Evolutionary conservation across 2,329 filamentous ascomycete genomes (phyloP), one percentile per base, ranked within the genome.

Genomic region (Calonectria pseudoturangicola): DNA sequence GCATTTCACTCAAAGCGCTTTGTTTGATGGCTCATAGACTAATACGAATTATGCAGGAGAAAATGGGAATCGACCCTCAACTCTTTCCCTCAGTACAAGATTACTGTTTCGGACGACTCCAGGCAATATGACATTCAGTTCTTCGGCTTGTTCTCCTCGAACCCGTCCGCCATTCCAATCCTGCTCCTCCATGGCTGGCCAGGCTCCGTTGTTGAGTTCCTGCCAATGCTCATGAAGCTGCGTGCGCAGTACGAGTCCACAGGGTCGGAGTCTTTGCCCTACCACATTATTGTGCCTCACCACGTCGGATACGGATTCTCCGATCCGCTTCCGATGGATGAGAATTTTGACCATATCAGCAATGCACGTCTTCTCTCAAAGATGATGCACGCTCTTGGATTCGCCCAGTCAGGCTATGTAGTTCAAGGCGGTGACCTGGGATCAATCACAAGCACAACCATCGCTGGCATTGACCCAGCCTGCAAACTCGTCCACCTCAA

Each of bases 121-220:
- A 69, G 27, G 16, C 15, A 21, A 1, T 76, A 75, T 47, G 68
- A 63, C 18, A 33, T 76, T 1, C 76, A 74, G 2, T 74, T 75
- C 25, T 27, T 75, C 9, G 75, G 50, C 1, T 13, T 76, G 1
- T 76, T 74, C 43, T 76, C 75, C 0, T 50, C 58, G 3, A 74
- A 51, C 0, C 58, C 51, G 4, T 25, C 62, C 0, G 73, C 75
- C 0, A 4, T 70, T 0, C 75, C 75, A 0, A 63, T 76, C 0
- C 4, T 76, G 9, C 66, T 76, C 1, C n/a, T 76, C 2, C 75
- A 76, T 2, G 69, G 75, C 43, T 76, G 75, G 75, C 75, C 75
- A 0, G 75, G 75, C 2, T 76, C 75, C 3, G 28, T 74, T 5
- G 41, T 76, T 2, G 75, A 76, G 50, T 76, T 74, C n/a, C 9